Percentiles rank a stretch among this genome's conserved stretches.
Conservation (phyloP, 129 eudicot species). For the Lactuca saligna region DNA sequence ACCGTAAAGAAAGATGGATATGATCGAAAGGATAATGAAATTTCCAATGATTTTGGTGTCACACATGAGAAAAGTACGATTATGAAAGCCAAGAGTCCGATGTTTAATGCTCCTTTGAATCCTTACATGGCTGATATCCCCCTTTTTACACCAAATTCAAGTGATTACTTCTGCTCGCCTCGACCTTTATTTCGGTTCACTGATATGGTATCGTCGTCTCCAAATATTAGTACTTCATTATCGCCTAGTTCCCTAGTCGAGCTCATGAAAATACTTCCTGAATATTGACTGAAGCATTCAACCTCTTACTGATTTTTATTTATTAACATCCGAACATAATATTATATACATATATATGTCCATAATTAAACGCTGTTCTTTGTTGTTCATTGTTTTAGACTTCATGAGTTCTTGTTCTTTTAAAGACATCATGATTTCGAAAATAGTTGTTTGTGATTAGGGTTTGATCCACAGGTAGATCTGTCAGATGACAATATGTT, state of each 20-base stretch:
- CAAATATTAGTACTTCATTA: slow-evolving; percentile 27
- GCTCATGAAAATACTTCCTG: slow-evolving; percentile 38
- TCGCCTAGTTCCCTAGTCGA: slow-evolving; percentile 39
- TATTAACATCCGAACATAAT: slow-evolving; percentile 2
- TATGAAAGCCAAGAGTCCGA: slow-evolving; percentile 28
- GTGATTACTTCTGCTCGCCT: slow-evolving; percentile 39
- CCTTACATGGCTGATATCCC: slow-evolving; percentile 44
- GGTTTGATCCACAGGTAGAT: not conserved
- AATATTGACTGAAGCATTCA: slow-evolving; percentile 31
- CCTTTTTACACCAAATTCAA: slow-evolving; percentile 52
- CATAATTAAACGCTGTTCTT: not conserved
- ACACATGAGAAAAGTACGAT: slow-evolving; percentile 19
- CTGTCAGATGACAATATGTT: not conserved
- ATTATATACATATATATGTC: not conserved
- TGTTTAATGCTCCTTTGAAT: slow-evolving; percentile 21
- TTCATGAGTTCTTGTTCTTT: too few species aligned
- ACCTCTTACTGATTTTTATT: not conserved
- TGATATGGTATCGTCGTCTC: slow-evolving; percentile 35
- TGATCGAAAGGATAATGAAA: slow-evolving; percentile 12
- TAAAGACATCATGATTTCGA: not conserved
- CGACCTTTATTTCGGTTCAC: slow-evolving; percentile 27
- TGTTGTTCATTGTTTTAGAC: not conserved
- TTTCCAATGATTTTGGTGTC: slow-evolving; percentile 23
- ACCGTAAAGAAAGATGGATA: slow-evolving; percentile 14
- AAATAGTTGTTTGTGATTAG: slow-evolving; percentile 6